Conservation (phyloP, 306 rosid genomes). For the Abrus pulchellus region DNA sequence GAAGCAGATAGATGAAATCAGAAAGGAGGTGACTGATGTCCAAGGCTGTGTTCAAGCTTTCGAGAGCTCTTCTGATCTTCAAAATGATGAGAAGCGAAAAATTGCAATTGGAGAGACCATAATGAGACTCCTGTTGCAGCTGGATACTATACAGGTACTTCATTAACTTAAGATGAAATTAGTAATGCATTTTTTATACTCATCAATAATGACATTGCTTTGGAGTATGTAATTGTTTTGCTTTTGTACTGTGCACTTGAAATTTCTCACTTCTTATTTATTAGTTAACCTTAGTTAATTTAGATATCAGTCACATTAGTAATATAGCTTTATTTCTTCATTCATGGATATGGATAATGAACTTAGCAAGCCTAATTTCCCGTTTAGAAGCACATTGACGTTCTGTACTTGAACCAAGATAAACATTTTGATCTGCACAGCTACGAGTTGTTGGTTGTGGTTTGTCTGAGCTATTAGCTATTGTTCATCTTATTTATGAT, state of each 20-base stretch:
- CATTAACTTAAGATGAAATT: neutral
- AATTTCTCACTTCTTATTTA: neutral
- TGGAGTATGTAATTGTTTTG: neutral
- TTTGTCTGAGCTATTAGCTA: neutral
- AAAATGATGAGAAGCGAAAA: constrained; percentile 58
- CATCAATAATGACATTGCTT: neutral
- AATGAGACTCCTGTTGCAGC: constrained; percentile 74
- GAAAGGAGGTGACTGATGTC: constrained; percentile 57
- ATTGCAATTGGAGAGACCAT: constrained; percentile 72
- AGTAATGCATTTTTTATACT: neutral
- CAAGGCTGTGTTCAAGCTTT: constrained; percentile 51
- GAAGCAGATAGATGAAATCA: constrained; percentile 70
- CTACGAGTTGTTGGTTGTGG: neutral
- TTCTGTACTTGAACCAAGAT: neutral
- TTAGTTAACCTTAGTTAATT: neutral
- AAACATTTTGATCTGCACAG: neutral
- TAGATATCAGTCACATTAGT: neutral
- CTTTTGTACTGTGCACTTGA: neutral
- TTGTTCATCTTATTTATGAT: neutral
- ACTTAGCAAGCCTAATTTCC: neutral
- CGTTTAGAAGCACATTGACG: neutral
- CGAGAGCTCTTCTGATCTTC: constrained; percentile 52
- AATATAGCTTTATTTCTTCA: neutral
- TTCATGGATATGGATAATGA: neutral
- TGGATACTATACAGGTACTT: constrained; percentile 85